phyloP scores from a whole-genome alignment of 2,329 filamentous ascomycete genomes.

The Cladosporium sp. region DNA sequence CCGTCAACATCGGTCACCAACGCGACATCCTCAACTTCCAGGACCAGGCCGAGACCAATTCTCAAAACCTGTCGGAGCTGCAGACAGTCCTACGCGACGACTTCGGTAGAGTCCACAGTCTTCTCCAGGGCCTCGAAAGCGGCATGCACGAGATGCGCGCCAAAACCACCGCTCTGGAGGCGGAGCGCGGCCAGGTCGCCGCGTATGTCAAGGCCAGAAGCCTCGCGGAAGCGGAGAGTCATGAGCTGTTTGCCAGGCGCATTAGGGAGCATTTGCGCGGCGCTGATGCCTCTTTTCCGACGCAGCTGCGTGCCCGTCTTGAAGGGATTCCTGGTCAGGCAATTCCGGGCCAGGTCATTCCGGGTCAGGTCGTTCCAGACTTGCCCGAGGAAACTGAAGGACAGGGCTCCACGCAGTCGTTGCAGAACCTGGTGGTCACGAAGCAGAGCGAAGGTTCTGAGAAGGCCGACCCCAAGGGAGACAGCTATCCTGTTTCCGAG shows the following conservation, averaged over 20 bases:
- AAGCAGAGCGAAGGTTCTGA: too few relatives aligned
- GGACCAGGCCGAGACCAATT: background rate
- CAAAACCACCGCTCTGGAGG: background rate
- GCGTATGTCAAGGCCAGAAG: background rate
- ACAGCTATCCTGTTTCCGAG: too few relatives aligned
- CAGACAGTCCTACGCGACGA: background rate
- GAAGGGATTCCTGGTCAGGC: too few relatives aligned
- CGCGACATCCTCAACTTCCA: background rate
- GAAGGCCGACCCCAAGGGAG: too few relatives aligned
- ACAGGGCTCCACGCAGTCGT: too few relatives aligned
- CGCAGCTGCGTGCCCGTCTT: too few relatives aligned
- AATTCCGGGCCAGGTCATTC: too few relatives aligned
- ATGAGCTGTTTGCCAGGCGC: background rate
- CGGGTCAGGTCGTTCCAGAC: too few relatives aligned
- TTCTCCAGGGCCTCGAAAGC: background rate
- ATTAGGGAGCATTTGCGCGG: background rate
- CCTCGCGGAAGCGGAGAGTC: slow-evolving; percentile 1
- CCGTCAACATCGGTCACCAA: background rate
- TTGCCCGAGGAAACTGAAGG: too few relatives aligned
- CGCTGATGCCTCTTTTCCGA: too few relatives aligned
- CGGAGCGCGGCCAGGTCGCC: background rate
- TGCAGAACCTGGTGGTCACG: too few relatives aligned
- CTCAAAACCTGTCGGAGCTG: background rate
- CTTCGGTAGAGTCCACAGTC: background rate
- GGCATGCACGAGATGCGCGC: background rate